Percentiles rank a stretch among this genome's conserved stretches.
phyloP scores from a whole-genome alignment of 768 basidiomycete species.

The Termitomyces sp. region DNA sequence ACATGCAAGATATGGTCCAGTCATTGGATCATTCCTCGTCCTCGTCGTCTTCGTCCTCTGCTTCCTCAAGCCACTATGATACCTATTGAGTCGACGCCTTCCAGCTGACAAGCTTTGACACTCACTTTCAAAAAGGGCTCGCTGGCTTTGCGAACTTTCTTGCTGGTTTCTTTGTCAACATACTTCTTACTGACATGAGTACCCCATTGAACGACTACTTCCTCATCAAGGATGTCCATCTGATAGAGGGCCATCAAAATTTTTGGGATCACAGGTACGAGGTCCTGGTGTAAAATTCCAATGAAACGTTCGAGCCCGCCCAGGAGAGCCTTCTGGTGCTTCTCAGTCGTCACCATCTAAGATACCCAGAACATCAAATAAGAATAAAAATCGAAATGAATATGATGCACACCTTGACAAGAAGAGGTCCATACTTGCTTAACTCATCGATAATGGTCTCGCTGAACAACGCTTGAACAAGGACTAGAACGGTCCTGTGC shows the following conservation, averaged over 20 bases:
- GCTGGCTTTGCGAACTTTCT: constrained; percentile 93
- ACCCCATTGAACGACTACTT: constrained; percentile 86
- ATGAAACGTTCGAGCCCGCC: constrained; percentile 89
- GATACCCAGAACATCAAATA: constrained; percentile 3
- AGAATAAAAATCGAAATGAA: not conserved
- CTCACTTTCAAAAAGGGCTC: constrained; percentile 90
- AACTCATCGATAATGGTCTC: constrained; percentile 64
- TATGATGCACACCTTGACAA: constrained; percentile 59
- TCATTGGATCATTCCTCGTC: constrained; percentile 17
- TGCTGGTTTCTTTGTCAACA: constrained; percentile 90
- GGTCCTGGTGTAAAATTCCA: constrained; percentile 68
- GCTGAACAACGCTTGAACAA: constrained; percentile 83
- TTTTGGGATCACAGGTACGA: constrained; percentile 73
- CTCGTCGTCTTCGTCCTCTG: constrained; percentile 72
- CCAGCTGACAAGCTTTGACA: not conserved
- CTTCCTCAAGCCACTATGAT: constrained; percentile 79
- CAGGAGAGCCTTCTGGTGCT: constrained; percentile 90
- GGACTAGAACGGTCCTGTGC: constrained; percentile 80
- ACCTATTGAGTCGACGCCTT: constrained; percentile 1
- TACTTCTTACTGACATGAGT: constrained; percentile 97
- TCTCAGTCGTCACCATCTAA: constrained; percentile 87
- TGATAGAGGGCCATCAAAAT: constrained; percentile 95
- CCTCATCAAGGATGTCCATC: constrained; percentile 87
- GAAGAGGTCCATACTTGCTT: constrained; percentile 55
- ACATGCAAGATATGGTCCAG: not conserved